Base-by-base conservation (phyloP, 176 grass and related monocot species). In the Juncus inflexus region DNA sequence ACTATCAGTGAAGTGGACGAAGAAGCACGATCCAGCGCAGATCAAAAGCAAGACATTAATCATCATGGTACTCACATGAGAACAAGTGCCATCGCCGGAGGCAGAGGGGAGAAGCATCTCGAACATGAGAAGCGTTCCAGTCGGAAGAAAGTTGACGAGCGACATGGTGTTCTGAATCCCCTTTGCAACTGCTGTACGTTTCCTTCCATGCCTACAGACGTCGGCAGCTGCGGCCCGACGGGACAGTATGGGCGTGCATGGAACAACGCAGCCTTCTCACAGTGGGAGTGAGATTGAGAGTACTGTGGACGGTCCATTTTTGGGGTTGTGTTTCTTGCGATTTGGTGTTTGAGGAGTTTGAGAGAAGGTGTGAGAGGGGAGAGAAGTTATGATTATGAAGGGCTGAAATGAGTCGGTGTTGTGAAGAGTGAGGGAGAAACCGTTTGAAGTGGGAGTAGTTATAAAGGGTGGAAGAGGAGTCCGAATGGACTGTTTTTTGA, bases 1-100 rank as follows among this genome's bases (percentile, higher is more conserved):
- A 70, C 89, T 85, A 60, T 85, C 78, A 70, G 72, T 78, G 81
- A 94, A 87, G 84, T 94, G 84, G 78, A 80, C 80, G 60, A 87
- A 52, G 84, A 87, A 87, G 76, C 81, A 87, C 35, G 84, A 75
- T 8, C 72, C 70, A 12, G 47, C 76, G 68, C 81, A 85, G 13
- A 85, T 37, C n/a, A 58, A 66, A 52, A 92, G 84, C 19, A 87
- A 75, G 9, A 55, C 50, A 16, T 67, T 40, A 68, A 94, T 76
- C 81, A 64, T 64, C 6, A 70, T 62, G 35, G 57, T 69, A 72
- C 78, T 83, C 10, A 68, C 63, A 11, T 64, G 41, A 4, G 71
- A 79, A 79, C 81, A 92, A 35, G 78, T 49, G 62, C 84, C 78
- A 53, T 82, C 78, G 9, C 72, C 78, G 1, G 81, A 82, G 12